phyloP scores from a whole-genome alignment of 2,329 filamentous ascomycete genomes.

The Botrytis tulipae region DNA sequence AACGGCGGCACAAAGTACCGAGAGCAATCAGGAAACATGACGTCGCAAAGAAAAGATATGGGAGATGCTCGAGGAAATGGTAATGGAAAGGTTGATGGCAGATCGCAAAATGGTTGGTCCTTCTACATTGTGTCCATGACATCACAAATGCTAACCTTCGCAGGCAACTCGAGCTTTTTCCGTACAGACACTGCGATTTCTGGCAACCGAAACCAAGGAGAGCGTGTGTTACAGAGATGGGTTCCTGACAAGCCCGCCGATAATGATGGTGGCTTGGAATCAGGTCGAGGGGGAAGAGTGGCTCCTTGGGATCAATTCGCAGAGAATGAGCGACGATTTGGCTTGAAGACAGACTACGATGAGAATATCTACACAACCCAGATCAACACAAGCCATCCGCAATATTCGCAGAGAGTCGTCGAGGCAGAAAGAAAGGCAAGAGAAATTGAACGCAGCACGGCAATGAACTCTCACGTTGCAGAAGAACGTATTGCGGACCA shows the following conservation, averaged over 20 bases:
- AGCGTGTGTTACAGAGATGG: constrained; percentile 80
- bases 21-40: constrained; percentile 52
- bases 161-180: constrained; percentile 69
- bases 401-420: constrained; percentile 74
- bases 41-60: constrained; percentile 60
- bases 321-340: constrained; percentile 83
- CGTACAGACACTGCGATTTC: constrained; percentile 89
- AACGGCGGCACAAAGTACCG: constrained; percentile 49
- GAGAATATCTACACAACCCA: constrained; percentile 92
- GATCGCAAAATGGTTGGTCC: constrained; percentile 54
- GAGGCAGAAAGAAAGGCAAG: constrained; percentile 80
- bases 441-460: constrained; percentile 78
- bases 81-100: constrained; percentile 49
- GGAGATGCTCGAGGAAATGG: constrained; percentile 50
- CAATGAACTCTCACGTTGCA: constrained; percentile 78
- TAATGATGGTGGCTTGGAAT: constrained; percentile 69
- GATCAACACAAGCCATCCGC: constrained; percentile 80
- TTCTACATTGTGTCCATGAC: background rate
- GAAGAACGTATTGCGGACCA: constrained; percentile 80
- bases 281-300: constrained; percentile 39
- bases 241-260: constrained; percentile 64
- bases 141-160: constrained; percentile 25
- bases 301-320: constrained; percentile 89
- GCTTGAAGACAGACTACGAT: constrained; percentile 84
- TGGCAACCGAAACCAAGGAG: constrained; percentile 63